Conservation (phyloP, 2,329 filamentous ascomycete species). For the Claviceps fusiformis region DNA sequence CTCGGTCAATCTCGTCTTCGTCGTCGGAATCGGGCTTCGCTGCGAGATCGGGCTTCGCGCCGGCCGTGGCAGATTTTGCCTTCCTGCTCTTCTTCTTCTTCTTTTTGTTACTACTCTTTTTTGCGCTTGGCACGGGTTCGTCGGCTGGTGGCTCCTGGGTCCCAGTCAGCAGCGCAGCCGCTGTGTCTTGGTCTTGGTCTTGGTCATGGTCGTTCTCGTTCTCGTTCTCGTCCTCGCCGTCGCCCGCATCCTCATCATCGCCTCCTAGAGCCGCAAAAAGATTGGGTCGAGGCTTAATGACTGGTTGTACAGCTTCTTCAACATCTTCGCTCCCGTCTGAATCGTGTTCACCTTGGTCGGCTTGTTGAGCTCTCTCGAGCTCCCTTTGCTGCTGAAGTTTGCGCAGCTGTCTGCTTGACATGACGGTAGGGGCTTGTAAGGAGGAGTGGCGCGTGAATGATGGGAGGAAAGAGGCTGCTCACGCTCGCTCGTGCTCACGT, state of each 20-base stretch:
- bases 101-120: conserved; percentile 24
- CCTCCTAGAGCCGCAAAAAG: conserved; percentile 39
- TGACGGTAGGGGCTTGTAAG: conserved; percentile 10
- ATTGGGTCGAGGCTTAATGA: conserved; percentile 27
- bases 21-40: conserved; percentile 13
- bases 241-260: conserved; percentile 26
- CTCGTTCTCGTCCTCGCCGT: conserved; percentile 13
- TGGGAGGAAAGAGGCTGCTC: background rate
- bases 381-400: conserved; percentile 38
- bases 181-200: conserved; percentile 18
- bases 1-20: conserved; percentile 43
- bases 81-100: conserved; percentile 20
- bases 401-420: conserved; percentile 39
- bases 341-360: conserved; percentile 4
- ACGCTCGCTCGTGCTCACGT: background rate
- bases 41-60: conserved; percentile 9
- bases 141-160: conserved; percentile 14
- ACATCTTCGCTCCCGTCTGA: conserved; percentile 18
- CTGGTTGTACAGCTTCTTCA: conserved; percentile 16
- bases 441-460: too few relatives aligned
- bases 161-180: conserved; percentile 9
- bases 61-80: conserved; percentile 18
- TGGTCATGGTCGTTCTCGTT: conserved; percentile 6
- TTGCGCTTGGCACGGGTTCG: conserved; percentile 7
- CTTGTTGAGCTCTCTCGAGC: conserved; percentile 18